Evolutionary conservation across 2,329 filamentous ascomycete species (phyloP), one percentile per base, ranked within the genome.

Genomic region (Phoma sp.): DNA sequence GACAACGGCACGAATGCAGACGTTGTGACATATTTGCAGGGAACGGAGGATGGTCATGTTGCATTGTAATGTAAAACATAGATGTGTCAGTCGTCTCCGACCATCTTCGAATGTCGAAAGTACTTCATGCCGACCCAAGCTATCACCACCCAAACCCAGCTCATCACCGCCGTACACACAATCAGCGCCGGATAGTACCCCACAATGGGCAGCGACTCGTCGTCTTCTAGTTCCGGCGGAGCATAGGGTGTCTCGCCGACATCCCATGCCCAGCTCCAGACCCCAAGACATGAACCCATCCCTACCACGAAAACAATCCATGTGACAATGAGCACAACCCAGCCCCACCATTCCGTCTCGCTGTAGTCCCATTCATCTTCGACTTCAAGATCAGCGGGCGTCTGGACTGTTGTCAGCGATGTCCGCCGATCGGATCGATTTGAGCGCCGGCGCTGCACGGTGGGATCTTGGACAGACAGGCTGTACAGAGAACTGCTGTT

Each of bases 81-180:
- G 11, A 18, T 29, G 12, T 12, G 14, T 54, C 66, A 65, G 42
- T 85, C 83, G 30, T 85, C 84, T 17, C 81, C 83, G 38, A 82
- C 91, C 70, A 98, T 96, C 79, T 96, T 96, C 28, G 95, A 93
- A 80, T 99, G 95, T 65, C 93, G 87, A 72, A 99, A 99, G 76
- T 98, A 98, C 75, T 99, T 99, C 93, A 99, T 98, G 20, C 95
- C 95, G 42, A 98, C 89, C 95, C 95, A 99, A 10, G 96, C 95
- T 53, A 96, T 88, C 11, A 96, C 87, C 15, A 98, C 95, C 95
- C 95, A 99, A 5, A 98, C 92, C 95, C 95, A 99, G 15, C 93
- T 92, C 91, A 99, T 97, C 23, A 99, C 91, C 3, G 93, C 88
- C 3, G 93, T 97, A 63, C 98, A 80, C 53, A 98, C 95, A 61